Evolutionary conservation across 1,139 yeast genomes (phyloP).

Genomic region (Suzukiozyma palmioleophila): DNA sequence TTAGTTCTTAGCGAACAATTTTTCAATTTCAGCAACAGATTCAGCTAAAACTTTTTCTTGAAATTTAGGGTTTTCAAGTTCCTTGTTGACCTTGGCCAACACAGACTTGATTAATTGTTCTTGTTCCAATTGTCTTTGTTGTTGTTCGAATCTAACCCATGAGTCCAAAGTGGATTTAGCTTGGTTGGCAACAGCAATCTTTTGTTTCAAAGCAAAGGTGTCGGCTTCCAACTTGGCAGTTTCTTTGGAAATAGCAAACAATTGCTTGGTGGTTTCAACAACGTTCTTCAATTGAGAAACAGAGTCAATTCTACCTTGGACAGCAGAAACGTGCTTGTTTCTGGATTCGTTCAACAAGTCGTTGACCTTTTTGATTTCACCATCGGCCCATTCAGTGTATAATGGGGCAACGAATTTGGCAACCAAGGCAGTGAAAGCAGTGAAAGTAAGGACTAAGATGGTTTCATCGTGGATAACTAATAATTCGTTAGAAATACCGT

Average conservation of each 20-base stretch:
- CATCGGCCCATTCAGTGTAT: conserved; percentile 92
- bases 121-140: conserved; percentile 95
- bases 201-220: conserved; percentile 88
- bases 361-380: conserved; percentile 80
- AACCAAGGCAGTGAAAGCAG: conserved; percentile 67
- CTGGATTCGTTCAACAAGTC: conserved; percentile 84
- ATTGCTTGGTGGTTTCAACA: conserved; percentile 83
- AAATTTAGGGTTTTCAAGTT: conserved; percentile 82
- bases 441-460: conserved; percentile 74
- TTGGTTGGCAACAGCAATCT: conserved; percentile 79
- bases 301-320: conserved; percentile 83
- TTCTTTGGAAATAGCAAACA: conserved; percentile 92
- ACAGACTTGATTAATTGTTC: conserved; percentile 84
- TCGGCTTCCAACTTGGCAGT: conserved; percentile 94
- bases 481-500: conserved; percentile 90
- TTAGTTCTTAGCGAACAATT: conserved; percentile 56
- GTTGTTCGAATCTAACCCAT: conserved; percentile 98
- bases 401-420: conserved; percentile 92
- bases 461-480: conserved; percentile 94
- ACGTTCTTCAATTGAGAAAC: conserved; percentile 90
- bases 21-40: conserved; percentile 89
- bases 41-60: conserved; percentile 90
- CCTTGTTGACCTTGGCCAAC: conserved; percentile 83
- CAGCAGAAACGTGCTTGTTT: conserved; percentile 86
- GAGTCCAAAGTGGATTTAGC: conserved; percentile 96